Evolutionary conservation across 495 filamentous ascomycete species (phyloP), one percentile per base, ranked within the genome.

Genomic region (Cetradonia linearis): DNA sequence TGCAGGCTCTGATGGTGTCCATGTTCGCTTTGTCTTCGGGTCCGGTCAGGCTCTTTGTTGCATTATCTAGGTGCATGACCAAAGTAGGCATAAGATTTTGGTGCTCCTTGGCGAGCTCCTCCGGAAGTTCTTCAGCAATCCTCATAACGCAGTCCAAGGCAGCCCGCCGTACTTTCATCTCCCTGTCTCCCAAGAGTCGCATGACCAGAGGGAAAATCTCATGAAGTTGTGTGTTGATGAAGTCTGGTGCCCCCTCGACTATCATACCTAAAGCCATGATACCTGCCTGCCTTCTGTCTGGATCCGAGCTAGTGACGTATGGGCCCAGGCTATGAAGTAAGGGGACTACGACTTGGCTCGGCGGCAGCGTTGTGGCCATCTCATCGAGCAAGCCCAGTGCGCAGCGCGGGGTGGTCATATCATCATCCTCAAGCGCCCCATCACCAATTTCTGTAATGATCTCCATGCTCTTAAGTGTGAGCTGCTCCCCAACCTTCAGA

Each of bases 171-270:
- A 98, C 93, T 68, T 84, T 84, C 63, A 82, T 74, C 56, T 89
- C 89, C 5, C 79, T 77, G 66, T 98, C 93, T 65, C 87, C 85
- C 23, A 98, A 81, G 9, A 98, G 81, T 68, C 84, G 84, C 48
- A 96, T 77, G 59, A 96, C 84, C 59, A 87, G 78, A 40, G 93
- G 94, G 72, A 96, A 85, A 68, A 95, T 86, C 62, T 85, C 82
- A 68, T 84, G 78, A 67, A 95, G 80, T 76, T 96, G 91, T 10
- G 89, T 93, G 62, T 85, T 86, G 66, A 96, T 86, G 73, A 96
- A 96, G 67, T 96, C 93, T 9, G 93, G 93, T 38, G 93, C 94
- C 63, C 93, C 93, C 74, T 98, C 93, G 56, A 95, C 93, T 66
- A 88, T 91, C 77, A 89, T 94, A 58, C 92, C 93, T 5, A 98